Percentiles rank a stretch among this genome's conserved stretches.
Evolutionary conservation across 2,329 filamentous ascomycete species (phyloP).

Genomic region (Raffaelea arxii): DNA sequence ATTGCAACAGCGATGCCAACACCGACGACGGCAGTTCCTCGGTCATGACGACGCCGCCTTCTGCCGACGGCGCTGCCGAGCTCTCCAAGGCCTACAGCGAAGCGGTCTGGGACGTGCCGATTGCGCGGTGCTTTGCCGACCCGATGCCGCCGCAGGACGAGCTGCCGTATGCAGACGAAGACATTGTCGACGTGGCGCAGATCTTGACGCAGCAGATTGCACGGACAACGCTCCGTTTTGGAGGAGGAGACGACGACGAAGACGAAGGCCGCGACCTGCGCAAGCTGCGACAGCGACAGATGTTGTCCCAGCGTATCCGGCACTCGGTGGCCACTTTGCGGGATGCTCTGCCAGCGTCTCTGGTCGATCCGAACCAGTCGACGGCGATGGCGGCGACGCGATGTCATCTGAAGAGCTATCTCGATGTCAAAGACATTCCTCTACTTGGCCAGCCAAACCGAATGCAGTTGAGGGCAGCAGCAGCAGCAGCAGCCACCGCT

Average conservation of each 20-base stretch:
- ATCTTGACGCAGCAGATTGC: constrained; percentile 62
- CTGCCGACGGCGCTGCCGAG: constrained; percentile 38
- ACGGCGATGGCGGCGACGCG: too few species aligned
- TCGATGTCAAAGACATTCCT: constrained; percentile 49
- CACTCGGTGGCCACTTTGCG: constrained; percentile 39
- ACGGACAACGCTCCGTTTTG: constrained; percentile 8
- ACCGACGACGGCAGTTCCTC: too few species aligned
- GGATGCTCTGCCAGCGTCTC: constrained; percentile 31
- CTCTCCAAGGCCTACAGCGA: constrained; percentile 37
- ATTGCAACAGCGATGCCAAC: constrained; percentile 22
- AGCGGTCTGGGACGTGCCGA: constrained; percentile 37
- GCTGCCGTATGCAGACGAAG: constrained; percentile 41
- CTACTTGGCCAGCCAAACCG: constrained; percentile 41
- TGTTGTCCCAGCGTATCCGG: constrained; percentile 32
- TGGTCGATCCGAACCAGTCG: too few species aligned
- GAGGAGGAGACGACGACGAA: constrained; percentile 9
- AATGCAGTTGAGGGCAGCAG: constrained; percentile 37
- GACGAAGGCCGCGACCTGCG: constrained; percentile 27
- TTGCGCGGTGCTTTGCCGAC: constrained; percentile 48
- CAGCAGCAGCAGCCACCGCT: too few species aligned
- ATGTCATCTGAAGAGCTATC: constrained; percentile 36
- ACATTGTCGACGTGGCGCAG: constrained; percentile 58
- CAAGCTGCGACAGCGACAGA: constrained; percentile 24
- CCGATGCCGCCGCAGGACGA: constrained; percentile 43
- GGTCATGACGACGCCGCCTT: too few species aligned